Base-by-base conservation (phyloP, 1,139 yeast species). In the Geotrichum carabidarum region DNA sequence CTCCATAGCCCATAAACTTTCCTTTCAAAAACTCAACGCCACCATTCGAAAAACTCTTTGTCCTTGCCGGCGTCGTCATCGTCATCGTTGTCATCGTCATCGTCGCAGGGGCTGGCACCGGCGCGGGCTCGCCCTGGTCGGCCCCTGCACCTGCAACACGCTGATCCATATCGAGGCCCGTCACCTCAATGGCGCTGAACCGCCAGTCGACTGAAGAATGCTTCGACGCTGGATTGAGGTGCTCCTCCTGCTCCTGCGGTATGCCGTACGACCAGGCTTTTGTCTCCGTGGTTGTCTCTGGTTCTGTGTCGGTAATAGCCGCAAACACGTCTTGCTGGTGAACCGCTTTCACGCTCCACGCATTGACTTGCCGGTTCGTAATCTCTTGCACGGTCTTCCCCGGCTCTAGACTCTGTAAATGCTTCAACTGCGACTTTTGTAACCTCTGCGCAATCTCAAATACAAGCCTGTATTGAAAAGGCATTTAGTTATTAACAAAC, bases 1-100 rank as follows among this genome's bases (percentile, higher is more conserved):
- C 81, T 0, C 96, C 96, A 55, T 81, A 74, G 0, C 95, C 95
- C 55, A 86, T 65, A 63, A 82, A 78, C 54, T 73, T 74, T 11
- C 85, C 86, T 61, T 73, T 77, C 31, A 84, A 67, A 2, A 83
- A 84, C 65, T 78, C 84, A 40, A 68, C 64, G 30, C 62, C 51
- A 1, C 57, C 48, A 12, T 17, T 50, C 63, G 31, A 30, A 32
- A 17, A 44, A 38, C 57, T 40, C 44, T 54, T 37, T 9, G 51
- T 34, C 4, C 51, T 17, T 15, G 22, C 30, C 17, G 36, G 43
- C 27, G 14, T 48, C 36, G 14, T 40, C 12, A 4, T 14, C 31
- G 22, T 30, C 2, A 8, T 38, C 15, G 22, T 44, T 43, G 8
- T 37, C 15, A 14, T 27, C n/a, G 4, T n/a, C 14, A 12, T 27